Percentiles rank a stretch among this genome's conserved stretches.
Evolutionary conservation across 78 protist species (phyloP).

Genomic region (Emiliania huxleyi): DNA sequence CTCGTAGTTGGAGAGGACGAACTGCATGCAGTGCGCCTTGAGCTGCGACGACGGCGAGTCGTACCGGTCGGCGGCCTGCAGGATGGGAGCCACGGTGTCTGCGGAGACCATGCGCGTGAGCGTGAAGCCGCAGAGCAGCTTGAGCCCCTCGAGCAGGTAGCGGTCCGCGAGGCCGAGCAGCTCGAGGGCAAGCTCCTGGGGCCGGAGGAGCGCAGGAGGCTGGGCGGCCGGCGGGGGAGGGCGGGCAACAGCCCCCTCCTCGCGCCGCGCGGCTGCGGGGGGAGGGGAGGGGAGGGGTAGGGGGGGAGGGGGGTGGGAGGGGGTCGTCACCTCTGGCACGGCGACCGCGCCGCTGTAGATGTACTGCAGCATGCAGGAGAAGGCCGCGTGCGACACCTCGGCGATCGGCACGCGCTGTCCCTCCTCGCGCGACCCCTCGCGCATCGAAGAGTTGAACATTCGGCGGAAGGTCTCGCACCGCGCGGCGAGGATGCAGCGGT

Average conservation of each 20-base stretch:
- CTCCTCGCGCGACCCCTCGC: background rate
- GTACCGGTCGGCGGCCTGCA: constrained; percentile 3
- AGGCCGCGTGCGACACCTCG: background rate
- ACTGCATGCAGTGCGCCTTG: background rate
- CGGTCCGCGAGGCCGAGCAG: constrained; percentile 11
- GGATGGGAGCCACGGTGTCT: background rate
- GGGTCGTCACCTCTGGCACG: too few relatives aligned
- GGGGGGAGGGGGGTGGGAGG: too few relatives aligned
- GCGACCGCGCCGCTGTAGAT: background rate
- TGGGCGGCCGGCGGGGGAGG: too few relatives aligned
- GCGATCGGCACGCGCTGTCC: background rate
- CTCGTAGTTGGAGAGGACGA: background rate
- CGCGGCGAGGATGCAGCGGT: constrained; percentile 25
- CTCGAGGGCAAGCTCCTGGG: background rate
- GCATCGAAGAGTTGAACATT: constrained; percentile 2
- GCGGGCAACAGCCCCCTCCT: too few relatives aligned
- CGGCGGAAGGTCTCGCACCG: background rate
- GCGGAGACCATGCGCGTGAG: background rate
- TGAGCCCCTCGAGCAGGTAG: constrained; percentile 22
- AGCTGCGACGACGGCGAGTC: background rate
- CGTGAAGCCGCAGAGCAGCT: background rate
- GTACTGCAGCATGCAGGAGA: background rate
- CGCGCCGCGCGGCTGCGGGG: too few relatives aligned
- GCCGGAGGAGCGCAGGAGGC: too few relatives aligned
- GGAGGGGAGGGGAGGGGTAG: too few relatives aligned